Evolutionary conservation across 2,329 filamentous ascomycete species (phyloP).

Genomic region (Stenocarpella maydis): DNA sequence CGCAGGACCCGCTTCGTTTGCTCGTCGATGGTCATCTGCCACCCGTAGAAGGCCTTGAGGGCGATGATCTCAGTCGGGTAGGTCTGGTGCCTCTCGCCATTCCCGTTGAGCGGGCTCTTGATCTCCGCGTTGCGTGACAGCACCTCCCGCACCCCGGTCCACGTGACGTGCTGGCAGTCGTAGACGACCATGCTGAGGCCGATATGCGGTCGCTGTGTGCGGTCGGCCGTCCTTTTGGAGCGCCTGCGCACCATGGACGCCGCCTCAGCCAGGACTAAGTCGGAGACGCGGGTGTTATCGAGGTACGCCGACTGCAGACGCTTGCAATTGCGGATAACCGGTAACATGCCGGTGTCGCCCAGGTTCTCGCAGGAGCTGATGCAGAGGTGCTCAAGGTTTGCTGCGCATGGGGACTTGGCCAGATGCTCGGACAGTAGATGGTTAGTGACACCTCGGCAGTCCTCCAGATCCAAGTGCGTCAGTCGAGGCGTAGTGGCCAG

Average conservation of each 20-base stretch:
- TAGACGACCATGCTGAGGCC: constrained; percentile 84
- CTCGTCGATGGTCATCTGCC: constrained; percentile 94
- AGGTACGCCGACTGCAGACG: constrained; percentile 78
- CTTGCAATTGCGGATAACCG: constrained; percentile 78
- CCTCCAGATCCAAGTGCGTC: constrained; percentile 89
- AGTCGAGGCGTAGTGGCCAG: constrained; percentile 79
- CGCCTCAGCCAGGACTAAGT: constrained; percentile 85
- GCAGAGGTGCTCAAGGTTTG: constrained; percentile 78
- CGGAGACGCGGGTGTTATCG: constrained; percentile 92
- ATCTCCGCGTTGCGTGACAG: constrained; percentile 84
- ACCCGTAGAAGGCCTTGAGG: constrained; percentile 94
- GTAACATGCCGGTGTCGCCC: constrained; percentile 84
- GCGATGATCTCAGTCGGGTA: constrained; percentile 83
- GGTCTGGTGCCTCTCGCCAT: constrained; percentile 40
- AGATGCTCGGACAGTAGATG: constrained; percentile 74
- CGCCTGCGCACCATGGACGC: constrained; percentile 79
- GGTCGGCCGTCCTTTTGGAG: constrained; percentile 52
- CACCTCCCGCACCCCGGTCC: constrained; percentile 89
- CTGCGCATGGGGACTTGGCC: constrained; percentile 77
- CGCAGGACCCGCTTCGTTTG: constrained; percentile 86
- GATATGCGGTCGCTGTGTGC: constrained; percentile 56
- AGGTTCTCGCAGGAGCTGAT: constrained; percentile 90
- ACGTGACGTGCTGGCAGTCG: constrained; percentile 91
- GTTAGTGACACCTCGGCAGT: constrained; percentile 81
- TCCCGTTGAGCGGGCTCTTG: constrained; percentile 53